Evolutionary conservation across 495 filamentous ascomycete genomes (phyloP), one percentile per base, ranked within the genome.

Genomic region (Hypoxylon perforatum): DNA sequence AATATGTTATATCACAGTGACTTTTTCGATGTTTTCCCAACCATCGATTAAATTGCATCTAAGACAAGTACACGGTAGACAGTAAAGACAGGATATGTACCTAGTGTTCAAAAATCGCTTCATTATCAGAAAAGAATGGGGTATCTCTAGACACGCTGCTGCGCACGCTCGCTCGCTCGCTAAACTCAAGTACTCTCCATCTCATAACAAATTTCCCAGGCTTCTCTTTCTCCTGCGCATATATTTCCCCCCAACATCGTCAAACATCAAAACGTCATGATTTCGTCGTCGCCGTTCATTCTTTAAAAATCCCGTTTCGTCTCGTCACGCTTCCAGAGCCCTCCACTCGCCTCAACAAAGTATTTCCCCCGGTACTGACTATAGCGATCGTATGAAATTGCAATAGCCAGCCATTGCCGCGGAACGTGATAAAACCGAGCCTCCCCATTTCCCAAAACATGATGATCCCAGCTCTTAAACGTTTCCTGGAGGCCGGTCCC

Each of bases 121-220:
- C 48, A 61, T 64, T 56, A 64, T 50, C 30, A 51, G 60, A 70
- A 73, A 67, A 55, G 35, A 65, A 67, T 58, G 53, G 71, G 71
- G 71, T 73, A 73, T 73, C 68, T 71, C 61, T 66, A 69, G 39
- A 71, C 51, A 60, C 45, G 68, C 56, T 35, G 41, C 49, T n/a
- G n/a, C n/a, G n/a, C n/a, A n/a, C n/a, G n/a, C n/a, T n/a, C n/a
- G n/a, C n/a, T n/a, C n/a, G 57, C 67, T 63, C 42, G 65, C 63
- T 67, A 46, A 28, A 62, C 21, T 49, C 39, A 47, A 53, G 36
- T 38, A 59, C 47, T 48, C 38, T 59, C 63, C 7, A 35, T 42
- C 47, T 71, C 68, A 17, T 64, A 53, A 46, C 67, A 57, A 67
- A 55, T 67, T 63, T 56, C 49, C 53, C 56, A 61, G 38, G 46